Conservation (phyloP, 805 yeast species). For the Candida sphagnicola region DNA sequence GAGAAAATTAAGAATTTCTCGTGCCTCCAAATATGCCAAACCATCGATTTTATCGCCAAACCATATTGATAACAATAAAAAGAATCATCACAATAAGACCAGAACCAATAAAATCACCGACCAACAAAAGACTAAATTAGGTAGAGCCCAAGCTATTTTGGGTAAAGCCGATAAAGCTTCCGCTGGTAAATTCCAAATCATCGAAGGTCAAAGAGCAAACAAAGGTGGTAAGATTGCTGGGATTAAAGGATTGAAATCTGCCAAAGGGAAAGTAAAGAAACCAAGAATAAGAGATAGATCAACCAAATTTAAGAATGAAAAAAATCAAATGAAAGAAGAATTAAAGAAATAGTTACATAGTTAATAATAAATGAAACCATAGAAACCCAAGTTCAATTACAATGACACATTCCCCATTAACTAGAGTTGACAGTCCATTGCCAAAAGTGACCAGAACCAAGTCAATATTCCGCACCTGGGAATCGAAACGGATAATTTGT, state of each 20-base stretch:
- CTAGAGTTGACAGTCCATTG: too few relatives aligned
- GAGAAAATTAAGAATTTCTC: conserved; percentile 71
- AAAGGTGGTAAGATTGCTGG: conserved; percentile 63
- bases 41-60: conserved; percentile 43
- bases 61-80: conserved; percentile 32
- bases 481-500: too few relatives aligned
- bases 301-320: conserved; percentile 45
- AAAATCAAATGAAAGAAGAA: conserved; percentile 16
- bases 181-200: conserved; percentile 43
- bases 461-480: too few relatives aligned
- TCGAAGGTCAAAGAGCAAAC: conserved; percentile 78
- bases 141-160: conserved; percentile 71
- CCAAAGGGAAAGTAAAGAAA: conserved; percentile 43
- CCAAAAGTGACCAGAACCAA: too few relatives aligned
- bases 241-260: conserved; percentile 49
- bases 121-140: conserved; percentile 69
- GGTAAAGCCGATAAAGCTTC: conserved; percentile 78
- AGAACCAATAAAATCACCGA: conserved; percentile 43
- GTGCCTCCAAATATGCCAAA: conserved; percentile 44
- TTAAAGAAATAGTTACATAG: background rate
- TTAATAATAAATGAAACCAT: conserved; percentile 4
- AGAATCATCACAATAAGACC: conserved; percentile 17
- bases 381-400: background rate
- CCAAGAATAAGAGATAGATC: conserved; percentile 58
- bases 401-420: too few relatives aligned